Percentiles rank a stretch among this genome's conserved stretches.
Evolutionary conservation across 108 stramenopile genomes (phyloP).

Genomic region (Craspedostauros australis): DNA sequence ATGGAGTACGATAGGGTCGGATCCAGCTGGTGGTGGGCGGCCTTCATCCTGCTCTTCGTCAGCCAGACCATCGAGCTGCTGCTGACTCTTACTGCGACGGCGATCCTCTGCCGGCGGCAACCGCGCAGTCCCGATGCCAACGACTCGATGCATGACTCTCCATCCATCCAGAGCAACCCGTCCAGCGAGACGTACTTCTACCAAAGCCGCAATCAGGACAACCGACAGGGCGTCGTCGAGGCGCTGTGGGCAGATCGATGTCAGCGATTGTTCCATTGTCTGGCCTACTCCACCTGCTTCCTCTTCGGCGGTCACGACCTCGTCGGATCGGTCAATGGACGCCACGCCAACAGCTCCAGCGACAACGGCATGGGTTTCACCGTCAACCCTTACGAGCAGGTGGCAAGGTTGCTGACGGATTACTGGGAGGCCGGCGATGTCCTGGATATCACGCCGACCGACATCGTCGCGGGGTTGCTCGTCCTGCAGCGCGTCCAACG

Average conservation of each 20-base stretch:
- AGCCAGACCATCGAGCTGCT: background rate
- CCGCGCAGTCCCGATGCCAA: too few species aligned
- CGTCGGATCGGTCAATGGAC: constrained; percentile 8
- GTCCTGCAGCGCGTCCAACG: constrained; percentile 72
- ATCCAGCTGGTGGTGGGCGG: too few species aligned
- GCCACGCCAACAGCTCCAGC: constrained; percentile 2
- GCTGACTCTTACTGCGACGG: too few species aligned
- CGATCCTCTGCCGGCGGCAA: too few species aligned
- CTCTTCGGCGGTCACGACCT: constrained; percentile 78
- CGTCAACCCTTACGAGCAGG: constrained; percentile 41
- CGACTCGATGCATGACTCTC: too few species aligned
- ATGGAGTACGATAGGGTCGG: too few species aligned
- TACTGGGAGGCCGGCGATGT: constrained; percentile 71
- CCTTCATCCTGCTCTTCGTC: background rate
- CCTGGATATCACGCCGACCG: constrained; percentile 77
- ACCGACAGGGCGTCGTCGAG: constrained; percentile 40
- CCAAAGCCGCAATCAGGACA: background rate
- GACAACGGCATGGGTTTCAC: constrained; percentile 8
- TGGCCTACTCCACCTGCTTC: constrained; percentile 63
- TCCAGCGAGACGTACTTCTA: background rate
- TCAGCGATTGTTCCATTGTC: constrained; percentile 50
- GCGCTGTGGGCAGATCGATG: constrained; percentile 68
- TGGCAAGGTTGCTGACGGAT: constrained; percentile 72
- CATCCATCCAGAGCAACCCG: background rate
- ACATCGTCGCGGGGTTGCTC: constrained; percentile 69